A percentile compares a stretch with the other conserved stretches of the same genome.
Conservation (phyloP, 2,329 filamentous ascomycete genomes). For the Chaetomiaceae sp. region DNA sequence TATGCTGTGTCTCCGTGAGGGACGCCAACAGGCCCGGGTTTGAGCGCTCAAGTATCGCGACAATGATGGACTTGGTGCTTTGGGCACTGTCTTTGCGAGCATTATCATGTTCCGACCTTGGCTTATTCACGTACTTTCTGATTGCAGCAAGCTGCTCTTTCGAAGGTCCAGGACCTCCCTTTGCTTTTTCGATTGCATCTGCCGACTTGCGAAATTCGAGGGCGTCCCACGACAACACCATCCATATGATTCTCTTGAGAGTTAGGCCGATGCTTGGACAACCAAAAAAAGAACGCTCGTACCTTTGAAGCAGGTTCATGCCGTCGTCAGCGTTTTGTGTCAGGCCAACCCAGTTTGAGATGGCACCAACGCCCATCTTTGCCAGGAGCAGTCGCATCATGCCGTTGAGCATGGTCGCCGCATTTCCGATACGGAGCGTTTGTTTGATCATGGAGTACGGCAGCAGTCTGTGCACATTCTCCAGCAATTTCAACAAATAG, state of each 20-base stretch:
- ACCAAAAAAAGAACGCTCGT: conserved; percentile 3
- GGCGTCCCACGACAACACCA: conserved; percentile 69
- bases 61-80: conserved; percentile 56
- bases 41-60: conserved; percentile 56
- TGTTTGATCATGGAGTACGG: conserved; percentile 70
- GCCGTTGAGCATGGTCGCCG: conserved; percentile 74
- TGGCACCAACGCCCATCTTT: conserved; percentile 68
- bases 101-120: conserved; percentile 54
- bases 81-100: conserved; percentile 52
- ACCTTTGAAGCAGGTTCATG: conserved; percentile 71
- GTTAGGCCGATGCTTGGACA: conserved; percentile 10
- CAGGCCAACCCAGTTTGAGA: conserved; percentile 76
- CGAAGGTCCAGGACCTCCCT: conserved; percentile 45
- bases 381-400: conserved; percentile 69
- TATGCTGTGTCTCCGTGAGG: conserved; percentile 58
- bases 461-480: conserved; percentile 64
- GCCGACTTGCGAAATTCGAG: conserved; percentile 63
- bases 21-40: conserved; percentile 43
- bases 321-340: conserved; percentile 69
- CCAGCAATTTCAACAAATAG: conserved; percentile 66
- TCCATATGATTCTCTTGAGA: conserved; percentile 60
- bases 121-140: conserved; percentile 50
- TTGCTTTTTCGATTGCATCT: conserved; percentile 60
- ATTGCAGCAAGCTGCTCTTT: conserved; percentile 60
- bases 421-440: conserved; percentile 71